phyloP scores from a whole-genome alignment of 805 yeast species.

The Ogataea nitratoaversa region DNA sequence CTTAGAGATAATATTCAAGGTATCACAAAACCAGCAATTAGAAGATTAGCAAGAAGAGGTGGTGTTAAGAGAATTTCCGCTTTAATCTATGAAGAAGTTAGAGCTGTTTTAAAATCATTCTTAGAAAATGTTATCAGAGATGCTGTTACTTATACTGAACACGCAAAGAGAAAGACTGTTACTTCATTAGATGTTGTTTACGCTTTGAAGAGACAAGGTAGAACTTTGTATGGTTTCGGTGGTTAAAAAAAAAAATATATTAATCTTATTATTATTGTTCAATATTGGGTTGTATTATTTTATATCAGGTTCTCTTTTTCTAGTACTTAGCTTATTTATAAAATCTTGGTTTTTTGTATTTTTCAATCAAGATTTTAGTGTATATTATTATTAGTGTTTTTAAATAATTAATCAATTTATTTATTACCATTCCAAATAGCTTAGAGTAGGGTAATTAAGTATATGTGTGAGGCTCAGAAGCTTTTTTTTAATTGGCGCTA shows the following conservation, averaged over 20 bases:
- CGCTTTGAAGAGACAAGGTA: slow-evolving; percentile 99
- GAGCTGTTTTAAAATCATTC: slow-evolving; percentile 94
- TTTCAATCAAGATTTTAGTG: background rate
- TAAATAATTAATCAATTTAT: background rate
- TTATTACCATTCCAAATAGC: background rate
- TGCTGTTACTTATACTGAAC: slow-evolving; percentile 99
- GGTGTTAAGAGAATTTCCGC: slow-evolving; percentile 99
- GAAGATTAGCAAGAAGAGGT: slow-evolving; percentile 99
- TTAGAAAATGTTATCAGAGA: slow-evolving; percentile 97
- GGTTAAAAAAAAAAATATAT: slow-evolving; percentile 53
- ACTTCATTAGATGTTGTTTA: slow-evolving; percentile 98
- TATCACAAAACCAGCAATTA: slow-evolving; percentile 99
- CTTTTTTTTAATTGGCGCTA: too few relatives aligned
- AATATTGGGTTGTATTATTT: background rate
- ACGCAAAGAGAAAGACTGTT: slow-evolving; percentile 99
- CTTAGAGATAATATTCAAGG: slow-evolving; percentile 99
- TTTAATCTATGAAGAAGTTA: slow-evolving; percentile 96
- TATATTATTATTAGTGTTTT: background rate
- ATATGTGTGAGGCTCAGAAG: too few relatives aligned
- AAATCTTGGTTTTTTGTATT: background rate
- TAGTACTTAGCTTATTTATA: background rate
- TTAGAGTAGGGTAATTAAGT: too few relatives aligned
- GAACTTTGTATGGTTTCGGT: slow-evolving; percentile 99
- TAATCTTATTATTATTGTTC: background rate
- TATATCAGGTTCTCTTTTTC: background rate